phyloP scores from a whole-genome alignment of 306 rosid genomes.

The Cucurbita ficifolia region DNA sequence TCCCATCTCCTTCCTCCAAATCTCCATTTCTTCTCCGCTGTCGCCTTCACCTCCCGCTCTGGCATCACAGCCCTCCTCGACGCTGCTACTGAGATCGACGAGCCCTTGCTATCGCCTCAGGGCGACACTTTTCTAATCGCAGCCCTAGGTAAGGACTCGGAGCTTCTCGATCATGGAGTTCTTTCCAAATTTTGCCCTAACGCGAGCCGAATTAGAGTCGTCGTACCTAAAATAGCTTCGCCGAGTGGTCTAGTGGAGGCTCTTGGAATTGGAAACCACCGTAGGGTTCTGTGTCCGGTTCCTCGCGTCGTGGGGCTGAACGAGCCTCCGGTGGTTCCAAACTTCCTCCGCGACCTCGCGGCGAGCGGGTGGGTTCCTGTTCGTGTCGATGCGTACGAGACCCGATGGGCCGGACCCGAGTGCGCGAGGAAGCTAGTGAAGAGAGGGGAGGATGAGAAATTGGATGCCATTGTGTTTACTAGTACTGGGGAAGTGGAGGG shows the following conservation, averaged over 20 bases:
- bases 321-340: constrained; percentile 66
- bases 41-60: constrained; percentile 68
- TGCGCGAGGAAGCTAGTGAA: constrained; percentile 40
- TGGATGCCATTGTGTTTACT: constrained; percentile 57
- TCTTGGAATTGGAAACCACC: constrained; percentile 33
- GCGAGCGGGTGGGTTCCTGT: constrained; percentile 31
- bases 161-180: constrained; percentile 30
- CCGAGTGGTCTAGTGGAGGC: constrained; percentile 28
- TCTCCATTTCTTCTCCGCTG: constrained; percentile 39
- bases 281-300: constrained; percentile 43
- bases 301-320: constrained; percentile 35
- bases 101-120: constrained; percentile 30
- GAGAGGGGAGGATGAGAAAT: constrained; percentile 20
- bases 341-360: constrained; percentile 34
- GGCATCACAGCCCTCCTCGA: constrained; percentile 34
- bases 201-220: constrained; percentile 14
- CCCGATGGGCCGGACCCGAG: constrained; percentile 46
- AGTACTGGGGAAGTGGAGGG: constrained; percentile 86
- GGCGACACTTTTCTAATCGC: constrained; percentile 37
- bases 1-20: constrained; percentile 29
- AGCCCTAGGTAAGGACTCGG: constrained; percentile 66
- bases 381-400: constrained; percentile 56
- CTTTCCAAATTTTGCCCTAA: constrained; percentile 18
- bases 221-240: constrained; percentile 43
- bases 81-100: constrained; percentile 21